phyloP scores from a whole-genome alignment of 345 rosid genomes.

The Aethionema arabicum region DNA sequence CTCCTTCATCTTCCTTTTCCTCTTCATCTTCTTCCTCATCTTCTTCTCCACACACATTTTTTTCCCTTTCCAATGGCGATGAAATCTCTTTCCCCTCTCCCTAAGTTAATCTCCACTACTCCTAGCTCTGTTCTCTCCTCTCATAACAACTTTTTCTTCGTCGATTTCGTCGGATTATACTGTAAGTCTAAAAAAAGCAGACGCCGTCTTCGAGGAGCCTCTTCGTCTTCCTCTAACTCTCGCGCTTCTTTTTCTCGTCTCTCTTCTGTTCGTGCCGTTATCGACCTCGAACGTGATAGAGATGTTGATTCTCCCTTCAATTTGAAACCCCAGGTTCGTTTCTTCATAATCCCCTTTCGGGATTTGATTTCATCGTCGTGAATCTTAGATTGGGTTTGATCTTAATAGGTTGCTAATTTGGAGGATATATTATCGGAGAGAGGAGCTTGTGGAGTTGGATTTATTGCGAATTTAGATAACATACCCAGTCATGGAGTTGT shows the following conservation, averaged over 20 bases:
- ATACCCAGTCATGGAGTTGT: constrained; percentile 77
- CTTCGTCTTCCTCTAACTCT: constrained; percentile 31
- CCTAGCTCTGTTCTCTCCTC: constrained; percentile 49
- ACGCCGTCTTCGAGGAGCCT: constrained; percentile 48
- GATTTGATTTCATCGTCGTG: neutral
- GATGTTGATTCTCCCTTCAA: constrained; percentile 34
- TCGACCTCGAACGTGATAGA: constrained; percentile 44
- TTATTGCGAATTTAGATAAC: constrained; percentile 94
- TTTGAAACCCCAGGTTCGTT: constrained; percentile 51
- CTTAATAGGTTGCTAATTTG: constrained; percentile 68
- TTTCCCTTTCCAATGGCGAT: constrained; percentile 39
- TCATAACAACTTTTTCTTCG: constrained; percentile 43
- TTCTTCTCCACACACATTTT: constrained; percentile 15
- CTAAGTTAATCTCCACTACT: constrained; percentile 47
- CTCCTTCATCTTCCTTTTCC: constrained; percentile 29
- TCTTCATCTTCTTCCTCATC: constrained; percentile 16
- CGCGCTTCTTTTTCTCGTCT: constrained; percentile 38
- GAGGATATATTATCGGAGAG: constrained; percentile 86
- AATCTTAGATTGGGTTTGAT: constrained; percentile 3
- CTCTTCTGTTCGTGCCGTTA: constrained; percentile 50
- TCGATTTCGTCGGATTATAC: constrained; percentile 67
- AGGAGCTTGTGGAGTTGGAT: constrained; percentile 99
- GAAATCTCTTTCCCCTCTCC: constrained; percentile 51
- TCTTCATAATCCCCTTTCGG: neutral
- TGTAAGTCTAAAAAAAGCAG: constrained; percentile 47